phyloP scores from a whole-genome alignment of 2,329 filamentous ascomycete species.

The Pseudogymnoascus sp. region DNA sequence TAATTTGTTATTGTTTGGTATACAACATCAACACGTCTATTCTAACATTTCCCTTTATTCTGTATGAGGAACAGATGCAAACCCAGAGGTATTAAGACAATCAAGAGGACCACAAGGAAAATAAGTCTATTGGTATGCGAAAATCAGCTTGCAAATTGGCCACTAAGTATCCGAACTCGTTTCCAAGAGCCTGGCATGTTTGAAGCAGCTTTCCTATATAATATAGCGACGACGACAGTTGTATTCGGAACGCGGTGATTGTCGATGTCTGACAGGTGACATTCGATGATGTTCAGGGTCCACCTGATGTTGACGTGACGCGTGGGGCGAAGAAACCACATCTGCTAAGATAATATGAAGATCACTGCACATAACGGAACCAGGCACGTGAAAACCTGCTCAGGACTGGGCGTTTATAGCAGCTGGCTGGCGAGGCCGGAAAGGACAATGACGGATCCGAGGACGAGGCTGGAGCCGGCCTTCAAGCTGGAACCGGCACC shows the following conservation, averaged over 20 bases:
- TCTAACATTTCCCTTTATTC: constrained; percentile 6
- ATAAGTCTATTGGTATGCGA: constrained; percentile 1
- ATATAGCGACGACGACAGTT: neutral
- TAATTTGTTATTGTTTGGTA: constrained; percentile 7
- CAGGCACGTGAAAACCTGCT: neutral
- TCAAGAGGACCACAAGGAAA: constrained; percentile 3
- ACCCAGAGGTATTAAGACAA: neutral
- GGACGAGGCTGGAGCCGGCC: constrained; percentile 1
- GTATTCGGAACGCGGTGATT: neutral
- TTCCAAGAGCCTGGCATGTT: neutral
- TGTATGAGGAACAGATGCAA: neutral
- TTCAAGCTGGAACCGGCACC: constrained; percentile 6
- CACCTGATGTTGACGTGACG: neutral
- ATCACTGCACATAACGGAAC: neutral
- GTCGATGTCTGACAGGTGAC: neutral
- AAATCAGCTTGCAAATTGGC: neutral
- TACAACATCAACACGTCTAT: constrained; percentile 1
- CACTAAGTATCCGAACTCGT: neutral
- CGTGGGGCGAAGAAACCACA: constrained; percentile 2
- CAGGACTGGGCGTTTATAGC: neutral
- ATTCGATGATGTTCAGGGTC: neutral
- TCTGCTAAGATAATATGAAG: neutral
- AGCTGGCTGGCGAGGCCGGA: constrained; percentile 9
- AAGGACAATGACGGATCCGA: constrained; percentile 5
- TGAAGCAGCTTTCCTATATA: neutral